Evolutionary conservation across 2,329 filamentous ascomycete genomes (phyloP).

Genomic region (Stagonosporopsis rhizophila): DNA sequence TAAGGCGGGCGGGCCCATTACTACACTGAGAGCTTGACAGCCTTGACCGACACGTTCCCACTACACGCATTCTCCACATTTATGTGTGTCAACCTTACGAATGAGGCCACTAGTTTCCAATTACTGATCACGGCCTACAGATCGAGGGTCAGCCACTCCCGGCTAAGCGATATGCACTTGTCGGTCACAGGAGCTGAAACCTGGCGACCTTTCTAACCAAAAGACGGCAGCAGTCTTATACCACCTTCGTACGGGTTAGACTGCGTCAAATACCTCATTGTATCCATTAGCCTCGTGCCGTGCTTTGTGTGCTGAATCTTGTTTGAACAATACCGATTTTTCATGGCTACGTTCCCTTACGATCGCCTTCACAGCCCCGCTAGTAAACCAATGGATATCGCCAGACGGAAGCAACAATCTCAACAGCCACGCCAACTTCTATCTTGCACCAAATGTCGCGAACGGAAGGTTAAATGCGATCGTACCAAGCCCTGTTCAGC

Average conservation of each 20-base stretch:
- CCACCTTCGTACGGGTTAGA: neutral
- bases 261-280: neutral
- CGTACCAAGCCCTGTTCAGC: constrained; percentile 58
- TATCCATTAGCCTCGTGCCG: constrained; percentile 13
- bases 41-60: constrained; percentile 24
- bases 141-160: constrained; percentile 11
- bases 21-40: constrained; percentile 29
- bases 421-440: constrained; percentile 54
- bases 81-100: constrained; percentile 24
- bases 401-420: constrained; percentile 47
- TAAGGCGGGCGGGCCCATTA: constrained; percentile 33
- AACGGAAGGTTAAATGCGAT: constrained; percentile 60
- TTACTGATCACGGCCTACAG: constrained; percentile 26
- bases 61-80: constrained; percentile 27
- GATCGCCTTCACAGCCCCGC: constrained; percentile 21
- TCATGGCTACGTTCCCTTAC: constrained; percentile 26
- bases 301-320: constrained; percentile 29
- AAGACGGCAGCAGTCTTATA: constrained; percentile 4
- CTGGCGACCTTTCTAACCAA: neutral
- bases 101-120: constrained; percentile 36
- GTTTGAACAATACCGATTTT: constrained; percentile 1
- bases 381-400: constrained; percentile 22
- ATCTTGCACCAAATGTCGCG: constrained; percentile 58
- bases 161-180: constrained; percentile 13
- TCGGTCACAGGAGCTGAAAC: constrained; percentile 11